These are phyloP conservation scores for Carex myosuroides DNA, from an alignment of 176 grass and related monocot genomes.

Conservation along the genomic window DNA sequence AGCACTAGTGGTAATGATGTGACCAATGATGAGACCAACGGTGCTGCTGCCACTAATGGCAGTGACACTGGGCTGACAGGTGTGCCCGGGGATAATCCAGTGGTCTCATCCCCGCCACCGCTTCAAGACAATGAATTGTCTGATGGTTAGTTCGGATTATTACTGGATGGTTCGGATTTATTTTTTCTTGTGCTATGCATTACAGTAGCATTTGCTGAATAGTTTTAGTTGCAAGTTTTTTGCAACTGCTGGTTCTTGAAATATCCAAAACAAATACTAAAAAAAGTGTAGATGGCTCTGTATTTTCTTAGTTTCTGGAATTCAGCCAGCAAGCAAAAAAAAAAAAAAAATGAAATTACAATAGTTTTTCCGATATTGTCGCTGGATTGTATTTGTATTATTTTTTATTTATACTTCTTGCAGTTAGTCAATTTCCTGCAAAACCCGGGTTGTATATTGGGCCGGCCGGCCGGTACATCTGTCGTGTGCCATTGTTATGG, in stretches of 20 bases:
- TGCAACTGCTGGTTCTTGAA: not conserved
- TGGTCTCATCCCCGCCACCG: not conserved
- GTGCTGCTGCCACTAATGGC: not conserved
- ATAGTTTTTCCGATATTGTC: not conserved
- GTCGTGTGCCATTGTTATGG: no score
- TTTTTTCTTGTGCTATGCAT: not conserved
- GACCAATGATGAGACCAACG: not conserved
- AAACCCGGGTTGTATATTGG: not conserved
- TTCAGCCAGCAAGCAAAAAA: not conserved
- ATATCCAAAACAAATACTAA: not conserved
- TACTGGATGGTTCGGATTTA: not conserved
- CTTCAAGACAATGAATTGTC: constrained; percentile 17
- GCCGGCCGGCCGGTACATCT: not conserved
- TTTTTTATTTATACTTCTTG: not conserved
- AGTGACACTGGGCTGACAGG: not conserved
- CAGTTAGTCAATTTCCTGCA: not conserved
- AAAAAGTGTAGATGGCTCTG: constrained; percentile 7
- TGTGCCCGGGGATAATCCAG: not conserved
- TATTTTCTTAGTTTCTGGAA: not conserved
- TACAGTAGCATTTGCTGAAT: not conserved
- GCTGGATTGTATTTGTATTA: not conserved
- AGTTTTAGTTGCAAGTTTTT: constrained; percentile 5
- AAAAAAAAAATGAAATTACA: not conserved
- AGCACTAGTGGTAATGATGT: not conserved
- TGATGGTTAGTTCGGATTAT: constrained; percentile 11